Evolutionary conservation across 2,329 filamentous ascomycete genomes (phyloP).

Genomic region (Tolypocladium inflatum): DNA sequence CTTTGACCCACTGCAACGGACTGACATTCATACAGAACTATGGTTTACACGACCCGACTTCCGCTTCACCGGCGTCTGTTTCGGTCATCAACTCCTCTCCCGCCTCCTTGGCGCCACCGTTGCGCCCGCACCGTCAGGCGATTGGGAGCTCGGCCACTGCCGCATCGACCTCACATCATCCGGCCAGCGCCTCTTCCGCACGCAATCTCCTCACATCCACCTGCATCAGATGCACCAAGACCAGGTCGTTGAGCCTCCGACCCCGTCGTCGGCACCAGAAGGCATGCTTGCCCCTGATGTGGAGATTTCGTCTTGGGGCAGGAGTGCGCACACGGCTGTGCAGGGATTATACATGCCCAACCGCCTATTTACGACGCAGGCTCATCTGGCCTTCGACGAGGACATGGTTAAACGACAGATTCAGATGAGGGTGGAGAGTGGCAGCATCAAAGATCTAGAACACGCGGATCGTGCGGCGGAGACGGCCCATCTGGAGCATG

Average conservation of each 20-base stretch:
- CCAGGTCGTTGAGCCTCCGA: background rate
- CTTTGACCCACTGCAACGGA: background rate
- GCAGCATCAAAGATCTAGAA: background rate
- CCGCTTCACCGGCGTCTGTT: background rate
- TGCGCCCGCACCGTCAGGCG: background rate
- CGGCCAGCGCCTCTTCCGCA: background rate
- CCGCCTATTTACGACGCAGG: background rate
- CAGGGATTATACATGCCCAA: constrained; percentile 62
- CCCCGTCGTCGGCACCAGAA: background rate
- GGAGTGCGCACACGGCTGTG: constrained; percentile 54
- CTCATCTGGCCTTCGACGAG: background rate
- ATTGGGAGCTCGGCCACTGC: background rate
- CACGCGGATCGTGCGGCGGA: constrained; percentile 52
- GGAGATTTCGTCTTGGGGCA: constrained; percentile 48
- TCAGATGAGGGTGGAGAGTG: background rate
- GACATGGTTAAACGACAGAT: background rate
- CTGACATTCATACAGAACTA: background rate
- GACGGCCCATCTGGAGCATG: constrained; percentile 54
- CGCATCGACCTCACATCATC: background rate
- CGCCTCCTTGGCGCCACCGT: background rate
- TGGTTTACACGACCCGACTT: background rate
- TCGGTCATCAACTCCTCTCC: background rate
- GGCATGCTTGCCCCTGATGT: constrained; percentile 12
- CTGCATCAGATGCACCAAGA: constrained; percentile 58
- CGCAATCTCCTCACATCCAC: constrained; percentile 46